Base-by-base conservation (phyloP, 192 early-diverging fungal genomes). In the Coemansia sp. region DNA sequence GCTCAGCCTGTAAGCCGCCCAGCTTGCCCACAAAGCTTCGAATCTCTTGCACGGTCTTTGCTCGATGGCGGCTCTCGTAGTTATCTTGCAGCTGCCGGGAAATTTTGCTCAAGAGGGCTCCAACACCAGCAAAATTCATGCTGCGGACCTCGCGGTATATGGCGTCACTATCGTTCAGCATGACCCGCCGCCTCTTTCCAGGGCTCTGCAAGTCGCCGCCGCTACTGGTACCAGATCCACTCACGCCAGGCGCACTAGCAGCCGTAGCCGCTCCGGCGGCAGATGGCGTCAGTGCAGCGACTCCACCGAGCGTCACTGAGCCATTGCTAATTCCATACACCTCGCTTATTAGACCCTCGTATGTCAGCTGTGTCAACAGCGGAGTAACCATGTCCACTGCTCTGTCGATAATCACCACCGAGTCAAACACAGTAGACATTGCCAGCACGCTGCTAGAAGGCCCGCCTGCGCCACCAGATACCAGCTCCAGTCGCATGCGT, bases 261-360 rank as follows among this genome's bases (percentile, higher is more conserved):
- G 20, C 34, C 10, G 33, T 2, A 13, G 35, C 7, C 34, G 36
- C 35, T n/a, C 5, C 9, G 7, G 20, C 34, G 1, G 48, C 28
- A 5, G 53, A 16, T 36, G 21, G 28, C 13, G 18, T n/a, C 1
- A 31, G 18, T 28, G 13, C 58, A 36, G 21, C 40, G 39, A 23
- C 46, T 40, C 36, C 46, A 38, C 62, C 59, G 23, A 71, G 55
- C 14, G 69, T 43, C 48, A 83, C 59, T 0, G 69, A 66, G 18
- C 80, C 75, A 67, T 77, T 82, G 28, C 79, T 73, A 38, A 99
- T 95, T 6, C 91, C 90, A 67, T 92, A 95, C 9, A 91, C 85
- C 73, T 99, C 97, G 76, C 97, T 95, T 63, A 99, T 88, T 21
- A 99, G 82, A 4, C 97, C 97, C 79, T 98, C 93, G 74, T 98